These are phyloP conservation scores for Talaromyces sp. DNA, from an alignment of 2,329 filamentous ascomycete genomes.

Conservation along the genomic window DNA sequence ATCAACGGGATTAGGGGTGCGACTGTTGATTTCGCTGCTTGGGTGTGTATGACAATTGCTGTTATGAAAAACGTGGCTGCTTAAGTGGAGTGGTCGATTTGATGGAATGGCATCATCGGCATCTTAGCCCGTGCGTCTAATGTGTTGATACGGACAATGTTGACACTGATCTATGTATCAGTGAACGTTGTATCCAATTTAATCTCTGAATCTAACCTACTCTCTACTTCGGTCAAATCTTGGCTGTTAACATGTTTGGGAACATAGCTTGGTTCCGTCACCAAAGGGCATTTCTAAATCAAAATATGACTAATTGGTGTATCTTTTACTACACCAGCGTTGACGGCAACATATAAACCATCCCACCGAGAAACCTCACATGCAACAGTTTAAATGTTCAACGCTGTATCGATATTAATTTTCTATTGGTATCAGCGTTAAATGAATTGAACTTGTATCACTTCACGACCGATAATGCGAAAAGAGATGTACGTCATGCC, in stretches of 20 bases:
- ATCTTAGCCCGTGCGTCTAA: neutral
- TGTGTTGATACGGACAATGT: neutral
- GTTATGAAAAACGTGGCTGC: neutral
- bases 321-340: too few relatives aligned
- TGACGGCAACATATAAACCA: neutral
- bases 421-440: neutral
- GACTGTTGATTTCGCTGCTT: conserved; percentile 9
- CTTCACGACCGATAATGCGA: neutral
- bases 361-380: neutral
- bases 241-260: neutral
- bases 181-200: neutral
- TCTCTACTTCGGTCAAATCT: neutral
- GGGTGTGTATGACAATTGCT: conserved; percentile 4
- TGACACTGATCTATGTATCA: neutral
- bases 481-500: neutral
- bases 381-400: too few relatives aligned
- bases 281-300: too few relatives aligned
- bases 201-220: too few relatives aligned
- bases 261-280: too few relatives aligned
- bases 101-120: neutral
- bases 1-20: neutral
- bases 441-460: neutral
- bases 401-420: too few relatives aligned
- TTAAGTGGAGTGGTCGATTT: neutral
- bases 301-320: too few relatives aligned